phyloP scores from a whole-genome alignment of 345 rosid species.

The Salix arbutifolia region DNA sequence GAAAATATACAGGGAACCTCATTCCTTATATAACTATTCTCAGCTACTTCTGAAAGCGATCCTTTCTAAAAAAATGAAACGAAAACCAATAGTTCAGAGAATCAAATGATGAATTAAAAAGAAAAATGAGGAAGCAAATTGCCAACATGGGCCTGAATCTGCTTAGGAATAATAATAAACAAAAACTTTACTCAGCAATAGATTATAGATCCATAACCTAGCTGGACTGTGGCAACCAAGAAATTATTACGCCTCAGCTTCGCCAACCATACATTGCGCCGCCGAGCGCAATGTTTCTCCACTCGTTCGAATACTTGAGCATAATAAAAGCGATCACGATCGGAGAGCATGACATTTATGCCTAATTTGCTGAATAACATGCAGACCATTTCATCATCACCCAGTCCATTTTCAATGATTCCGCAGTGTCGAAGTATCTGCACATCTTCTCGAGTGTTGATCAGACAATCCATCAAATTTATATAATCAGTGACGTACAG shows the following conservation, averaged over 20 bases:
- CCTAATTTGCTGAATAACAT: conserved; percentile 15
- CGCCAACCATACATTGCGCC: conserved; percentile 10
- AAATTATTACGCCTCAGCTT: conserved; percentile 1
- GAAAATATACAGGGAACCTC: no score
- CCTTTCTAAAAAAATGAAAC: no score
- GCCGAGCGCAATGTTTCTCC: conserved; percentile 5
- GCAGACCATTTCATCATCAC: conserved; percentile 19
- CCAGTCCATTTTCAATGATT: conserved; percentile 12
- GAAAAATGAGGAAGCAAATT: no score
- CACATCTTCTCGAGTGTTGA: conserved; percentile 19
- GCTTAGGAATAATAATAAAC: no score
- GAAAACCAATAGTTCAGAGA: no score
- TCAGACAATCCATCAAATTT: conserved; percentile 13
- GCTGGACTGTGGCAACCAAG: no score
- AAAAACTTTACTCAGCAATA: no score
- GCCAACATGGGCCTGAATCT: no score
- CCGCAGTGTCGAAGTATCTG: conserved; percentile 7
- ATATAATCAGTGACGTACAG: conserved; percentile 8
- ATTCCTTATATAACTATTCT: no score
- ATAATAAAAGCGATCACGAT: background rate
- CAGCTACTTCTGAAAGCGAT: no score
- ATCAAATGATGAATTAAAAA: no score
- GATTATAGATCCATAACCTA: no score
- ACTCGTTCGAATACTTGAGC: background rate
- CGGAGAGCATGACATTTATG: background rate